phyloP scores from a whole-genome alignment of 805 yeast genomes.

The Metschnikowia arizonensis region DNA sequence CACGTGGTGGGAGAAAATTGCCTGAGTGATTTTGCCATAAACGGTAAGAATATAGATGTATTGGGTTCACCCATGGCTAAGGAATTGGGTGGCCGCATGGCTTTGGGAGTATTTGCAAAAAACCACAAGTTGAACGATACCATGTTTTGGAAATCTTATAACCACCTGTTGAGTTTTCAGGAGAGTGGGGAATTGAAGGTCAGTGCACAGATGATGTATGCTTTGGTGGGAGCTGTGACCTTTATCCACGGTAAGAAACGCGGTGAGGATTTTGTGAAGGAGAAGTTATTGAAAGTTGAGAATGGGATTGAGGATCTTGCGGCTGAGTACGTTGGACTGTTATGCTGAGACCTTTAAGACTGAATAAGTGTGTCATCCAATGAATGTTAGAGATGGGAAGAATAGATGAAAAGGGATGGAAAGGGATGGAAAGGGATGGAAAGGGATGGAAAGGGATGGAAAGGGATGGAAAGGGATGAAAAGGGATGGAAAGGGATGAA shows the following conservation, averaged over 20 bases:
- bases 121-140: conserved; percentile 44
- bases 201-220: conserved; percentile 50
- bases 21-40: conserved; percentile 35
- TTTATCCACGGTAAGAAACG: conserved; percentile 54
- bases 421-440: no score
- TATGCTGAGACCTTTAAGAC: no score
- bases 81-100: conserved; percentile 46
- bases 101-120: conserved; percentile 52
- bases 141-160: conserved; percentile 65
- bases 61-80: conserved; percentile 56
- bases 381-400: background rate
- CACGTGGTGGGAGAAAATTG: conserved; percentile 31
- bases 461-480: no score
- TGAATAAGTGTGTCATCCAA: no score
- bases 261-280: conserved; percentile 56
- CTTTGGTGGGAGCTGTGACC: conserved; percentile 67
- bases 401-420: no score
- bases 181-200: conserved; percentile 56
- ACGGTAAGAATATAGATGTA: conserved; percentile 51
- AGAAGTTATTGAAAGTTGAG: conserved; percentile 39
- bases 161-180: conserved; percentile 41
- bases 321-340: conserved; percentile 14
- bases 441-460: no score
- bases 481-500: no score
- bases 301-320: conserved; percentile 35